These are phyloP conservation scores for Cladosporium sp. DNA, from an alignment of 2,329 filamentous ascomycete species.

Conservation along the genomic window DNA sequence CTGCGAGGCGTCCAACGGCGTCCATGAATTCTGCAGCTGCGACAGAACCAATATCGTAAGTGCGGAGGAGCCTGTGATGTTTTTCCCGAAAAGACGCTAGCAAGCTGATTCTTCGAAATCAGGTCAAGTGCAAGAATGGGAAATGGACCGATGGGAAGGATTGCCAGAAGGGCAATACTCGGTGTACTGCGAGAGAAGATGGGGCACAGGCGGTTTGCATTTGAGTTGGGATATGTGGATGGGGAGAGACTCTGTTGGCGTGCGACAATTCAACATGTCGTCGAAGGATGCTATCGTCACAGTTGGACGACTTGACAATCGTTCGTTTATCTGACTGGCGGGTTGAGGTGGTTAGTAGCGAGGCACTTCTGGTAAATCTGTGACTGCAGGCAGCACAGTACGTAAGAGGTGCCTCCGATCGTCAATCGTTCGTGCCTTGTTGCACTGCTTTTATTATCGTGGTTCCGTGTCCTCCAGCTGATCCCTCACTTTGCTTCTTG, in stretches of 20 bases:
- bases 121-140: not conserved
- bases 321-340: no score
- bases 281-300: no score
- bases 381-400: no score
- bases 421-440: no score
- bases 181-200: not conserved
- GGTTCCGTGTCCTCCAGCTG: no score
- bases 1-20: not conserved
- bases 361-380: no score
- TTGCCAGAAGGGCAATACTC: not conserved
- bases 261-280: not conserved
- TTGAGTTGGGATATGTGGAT: not conserved
- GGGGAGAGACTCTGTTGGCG: no score
- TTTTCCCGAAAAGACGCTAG: not conserved
- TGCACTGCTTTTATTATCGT: no score
- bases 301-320: no score
- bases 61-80: not conserved
- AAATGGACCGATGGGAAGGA: conserved; percentile 1
- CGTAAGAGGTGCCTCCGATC: no score
- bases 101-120: not conserved
- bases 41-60: conserved; percentile 6
- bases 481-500: no score
- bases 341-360: no score
- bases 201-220: not conserved
- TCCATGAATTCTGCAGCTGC: conserved; percentile 4